Base-by-base conservation (phyloP, 192 early-diverging fungal species). In the Rhizophagus clarus region DNA sequence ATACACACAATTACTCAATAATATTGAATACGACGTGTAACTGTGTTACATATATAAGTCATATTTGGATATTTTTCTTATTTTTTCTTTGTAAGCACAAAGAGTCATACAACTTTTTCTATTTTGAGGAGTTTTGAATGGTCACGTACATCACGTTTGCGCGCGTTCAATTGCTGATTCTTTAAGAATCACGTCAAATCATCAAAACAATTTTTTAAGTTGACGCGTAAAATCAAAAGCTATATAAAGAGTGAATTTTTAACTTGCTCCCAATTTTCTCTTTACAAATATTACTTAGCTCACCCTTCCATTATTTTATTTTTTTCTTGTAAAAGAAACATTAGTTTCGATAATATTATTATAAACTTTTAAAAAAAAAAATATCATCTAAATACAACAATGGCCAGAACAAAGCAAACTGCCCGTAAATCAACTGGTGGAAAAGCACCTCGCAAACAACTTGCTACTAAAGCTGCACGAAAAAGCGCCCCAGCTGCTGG, bases 361-460 rank as follows among this genome's bases (percentile, higher is more conserved):
- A 56, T 5, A 22, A 56, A 56, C 51, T 56, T 20, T 28, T 15
- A 28, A 64, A 14, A 10, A 56, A 73, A 24, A 49, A 79, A 87
- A 40, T 0, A 40, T 7, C 5, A 40, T 32, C 1, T 32, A 68
- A 66, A 69, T 56, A 72, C 73, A 76, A 83, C 74, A 83, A 90
- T 90, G 88, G 89, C 87, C 63, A 87, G 88, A 82, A 89, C 88
- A 70, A 89, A 97, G 90, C 97, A 99, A 87, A 99, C 96, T 67
- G 96, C 97, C 61, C 94, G 97, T 87, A 99, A 99, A 89, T 98
- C 97, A 64, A 99, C 98, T 77, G 98, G 98, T 86, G 98, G 98
- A 83, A 99, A 99, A 88, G 98, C 98, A 29, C 98, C 98, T 66
- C 93, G 97, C 82, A 99, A 98, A 91, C 96, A 96, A 88, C 91